Conservation (phyloP, 176 grass and related monocot genomes). For the Oryza punctata region DNA sequence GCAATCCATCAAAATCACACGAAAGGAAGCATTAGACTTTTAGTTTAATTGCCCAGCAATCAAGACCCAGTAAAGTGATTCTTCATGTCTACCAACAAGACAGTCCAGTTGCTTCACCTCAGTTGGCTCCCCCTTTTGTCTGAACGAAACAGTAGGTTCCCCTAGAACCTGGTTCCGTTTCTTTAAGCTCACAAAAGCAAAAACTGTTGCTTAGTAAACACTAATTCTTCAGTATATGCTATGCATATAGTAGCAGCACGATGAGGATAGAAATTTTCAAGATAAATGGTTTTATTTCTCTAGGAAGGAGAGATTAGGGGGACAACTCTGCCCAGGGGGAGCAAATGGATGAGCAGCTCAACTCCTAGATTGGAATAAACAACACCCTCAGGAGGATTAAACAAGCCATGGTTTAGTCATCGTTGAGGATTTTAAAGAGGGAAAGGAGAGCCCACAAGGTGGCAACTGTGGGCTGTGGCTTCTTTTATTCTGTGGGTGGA, state of each 20-base stretch:
- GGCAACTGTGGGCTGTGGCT: constrained; percentile 23
- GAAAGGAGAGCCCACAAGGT: constrained; percentile 42
- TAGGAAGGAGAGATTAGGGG: constrained; percentile 14
- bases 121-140: constrained; percentile 16
- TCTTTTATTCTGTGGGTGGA: constrained; percentile 41
- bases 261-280: constrained; percentile 11
- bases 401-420: constrained; percentile 7
- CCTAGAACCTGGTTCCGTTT: constrained; percentile 43
- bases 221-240: constrained; percentile 11
- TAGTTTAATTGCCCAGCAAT: constrained; percentile 34
- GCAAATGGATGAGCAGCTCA: constrained; percentile 25
- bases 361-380: constrained; percentile 31
- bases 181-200: constrained; percentile 38
- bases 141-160: constrained; percentile 20
- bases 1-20: constrained; percentile 42
- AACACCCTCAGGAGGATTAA: constrained; percentile 30
- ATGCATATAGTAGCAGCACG: constrained; percentile 14
- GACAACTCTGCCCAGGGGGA: constrained; percentile 21
- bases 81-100: constrained; percentile 51
- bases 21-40: constrained; percentile 45
- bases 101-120: constrained; percentile 41
- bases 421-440: constrained; percentile 5
- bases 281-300: constrained; percentile 11
- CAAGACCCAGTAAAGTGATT: constrained; percentile 46
- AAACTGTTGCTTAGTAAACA: constrained; percentile 15